Evolutionary conservation across 2,329 filamentous ascomycete species (phyloP).

Genomic region (Fusarium sp.): DNA sequence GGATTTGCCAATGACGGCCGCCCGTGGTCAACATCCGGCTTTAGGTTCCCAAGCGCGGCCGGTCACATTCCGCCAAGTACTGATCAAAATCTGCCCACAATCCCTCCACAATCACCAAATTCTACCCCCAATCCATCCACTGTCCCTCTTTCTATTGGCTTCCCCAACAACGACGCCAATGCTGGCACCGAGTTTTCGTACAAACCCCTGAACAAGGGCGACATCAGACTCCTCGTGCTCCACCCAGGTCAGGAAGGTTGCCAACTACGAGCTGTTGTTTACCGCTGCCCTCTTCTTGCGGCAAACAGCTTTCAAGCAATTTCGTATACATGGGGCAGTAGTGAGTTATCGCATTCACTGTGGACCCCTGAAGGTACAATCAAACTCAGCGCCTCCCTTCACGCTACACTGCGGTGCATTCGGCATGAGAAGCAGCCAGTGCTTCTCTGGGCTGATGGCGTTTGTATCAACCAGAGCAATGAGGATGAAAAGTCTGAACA

Average conservation of each 20-base stretch:
- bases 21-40: not conserved
- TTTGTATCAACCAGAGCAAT: not conserved
- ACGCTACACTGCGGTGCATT: not conserved
- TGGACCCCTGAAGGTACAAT: not conserved
- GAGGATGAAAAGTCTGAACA: not conserved
- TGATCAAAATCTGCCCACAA: not conserved
- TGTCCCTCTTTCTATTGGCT: not conserved
- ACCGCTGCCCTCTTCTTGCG: not conserved
- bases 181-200: not conserved
- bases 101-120: not conserved
- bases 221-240: not conserved
- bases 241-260: not conserved
- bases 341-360: not conserved
- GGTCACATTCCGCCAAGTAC: too few relatives aligned
- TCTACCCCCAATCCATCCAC: not conserved
- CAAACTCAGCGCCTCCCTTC: not conserved
- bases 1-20: not conserved
- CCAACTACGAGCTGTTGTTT: not conserved
- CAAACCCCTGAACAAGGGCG: not conserved
- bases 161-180: not conserved
- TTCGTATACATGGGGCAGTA: not conserved
- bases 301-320: not conserved
- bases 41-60: too few relatives aligned
- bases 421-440: not conserved
- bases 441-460: not conserved